These are phyloP conservation scores for Xanthoconium purpureum DNA, from an alignment of 768 basidiomycete species.

Conservation along the genomic window DNA sequence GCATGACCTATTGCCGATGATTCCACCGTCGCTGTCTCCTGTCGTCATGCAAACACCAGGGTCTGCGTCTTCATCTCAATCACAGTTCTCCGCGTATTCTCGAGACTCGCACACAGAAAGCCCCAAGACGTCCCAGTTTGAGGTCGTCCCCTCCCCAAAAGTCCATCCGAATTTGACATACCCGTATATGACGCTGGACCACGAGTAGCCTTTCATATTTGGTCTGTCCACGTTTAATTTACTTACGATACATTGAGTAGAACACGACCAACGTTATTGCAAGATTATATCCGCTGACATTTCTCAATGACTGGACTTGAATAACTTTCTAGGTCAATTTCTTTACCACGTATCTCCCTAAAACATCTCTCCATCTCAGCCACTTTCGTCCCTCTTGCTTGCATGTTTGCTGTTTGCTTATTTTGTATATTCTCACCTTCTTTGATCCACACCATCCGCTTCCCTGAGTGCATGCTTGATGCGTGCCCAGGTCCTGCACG, in stretches of 20 bases:
- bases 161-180: constrained; percentile 45
- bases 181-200: constrained; percentile 55
- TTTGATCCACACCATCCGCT: constrained; percentile 10
- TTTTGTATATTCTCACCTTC: constrained; percentile 14
- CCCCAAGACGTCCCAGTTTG: constrained; percentile 65
- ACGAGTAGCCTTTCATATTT: constrained; percentile 27
- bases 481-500: constrained; percentile 17
- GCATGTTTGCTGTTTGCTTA: constrained; percentile 15
- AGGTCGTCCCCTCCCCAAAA: constrained; percentile 55
- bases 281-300: constrained; percentile 13
- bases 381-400: constrained; percentile 21
- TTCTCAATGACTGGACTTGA: constrained; percentile 3
- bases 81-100: constrained; percentile 22
- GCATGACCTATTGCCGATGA: constrained; percentile 27
- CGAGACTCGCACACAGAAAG: constrained; percentile 32
- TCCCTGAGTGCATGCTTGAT: constrained; percentile 19
- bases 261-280: constrained; percentile 11
- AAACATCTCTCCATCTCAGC: constrained; percentile 11
- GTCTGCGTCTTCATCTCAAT: constrained; percentile 30
- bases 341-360: constrained; percentile 2
- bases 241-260: constrained; percentile 13
- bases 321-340: constrained; percentile 6
- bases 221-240: constrained; percentile 17
- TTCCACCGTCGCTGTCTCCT: constrained; percentile 10
- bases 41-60: constrained; percentile 13